Evolutionary conservation across 208 protist species (phyloP).

Genomic region (Acanthamoeba royreba): DNA sequence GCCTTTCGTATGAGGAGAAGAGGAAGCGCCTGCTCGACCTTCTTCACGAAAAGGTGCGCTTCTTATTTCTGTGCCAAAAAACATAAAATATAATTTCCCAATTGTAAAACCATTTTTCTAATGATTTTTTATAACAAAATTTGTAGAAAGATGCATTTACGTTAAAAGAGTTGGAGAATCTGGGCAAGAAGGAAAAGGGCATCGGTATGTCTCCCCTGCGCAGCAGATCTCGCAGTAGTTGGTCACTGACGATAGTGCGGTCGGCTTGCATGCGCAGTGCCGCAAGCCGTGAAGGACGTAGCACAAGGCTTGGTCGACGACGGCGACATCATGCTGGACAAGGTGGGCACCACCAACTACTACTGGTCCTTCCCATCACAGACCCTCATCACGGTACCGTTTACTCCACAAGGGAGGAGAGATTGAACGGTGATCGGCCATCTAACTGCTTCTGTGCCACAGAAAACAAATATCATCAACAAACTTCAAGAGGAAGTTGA

Average conservation of each 20-base stretch:
- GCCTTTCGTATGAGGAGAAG: slow-evolving; percentile 46
- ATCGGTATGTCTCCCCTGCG: neutral
- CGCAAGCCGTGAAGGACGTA: slow-evolving; percentile 38
- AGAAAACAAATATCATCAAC: neutral
- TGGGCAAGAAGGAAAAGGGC: slow-evolving; percentile 22
- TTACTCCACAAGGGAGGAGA: neutral
- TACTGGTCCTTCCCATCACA: slow-evolving; percentile 46
- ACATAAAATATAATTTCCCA: neutral
- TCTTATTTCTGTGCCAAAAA: neutral
- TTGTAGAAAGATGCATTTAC: neutral
- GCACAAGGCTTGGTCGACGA: slow-evolving; percentile 1
- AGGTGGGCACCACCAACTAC: slow-evolving; percentile 44
- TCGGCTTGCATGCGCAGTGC: neutral
- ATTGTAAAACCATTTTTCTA: neutral
- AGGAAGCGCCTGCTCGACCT: neutral
- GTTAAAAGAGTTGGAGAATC: neutral
- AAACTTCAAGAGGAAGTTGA: neutral
- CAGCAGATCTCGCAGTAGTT: neutral
- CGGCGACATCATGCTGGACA: slow-evolving; percentile 8
- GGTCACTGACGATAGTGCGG: neutral
- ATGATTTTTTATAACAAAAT: neutral
- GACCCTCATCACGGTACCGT: neutral
- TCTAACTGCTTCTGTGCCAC: neutral
- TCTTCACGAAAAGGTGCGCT: neutral
- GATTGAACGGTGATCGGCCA: neutral